Evolutionary conservation across 768 basidiomycete genomes (phyloP).

Genomic region (Nidula microcarpa): DNA sequence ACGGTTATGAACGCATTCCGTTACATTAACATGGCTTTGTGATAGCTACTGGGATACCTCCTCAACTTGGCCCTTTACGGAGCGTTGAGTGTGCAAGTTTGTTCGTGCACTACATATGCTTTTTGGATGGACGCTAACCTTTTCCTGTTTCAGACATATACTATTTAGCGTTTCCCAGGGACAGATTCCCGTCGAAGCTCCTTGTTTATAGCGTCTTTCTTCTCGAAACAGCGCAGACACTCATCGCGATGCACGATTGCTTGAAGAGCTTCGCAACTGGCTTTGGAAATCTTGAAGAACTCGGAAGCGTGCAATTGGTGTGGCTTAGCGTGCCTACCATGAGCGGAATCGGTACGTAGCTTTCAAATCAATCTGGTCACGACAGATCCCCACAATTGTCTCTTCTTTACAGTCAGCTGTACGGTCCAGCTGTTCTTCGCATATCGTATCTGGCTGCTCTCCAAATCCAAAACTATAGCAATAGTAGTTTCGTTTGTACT

Average conservation of each 20-base stretch:
- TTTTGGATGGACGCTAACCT: not conserved
- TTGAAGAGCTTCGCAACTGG: conserved; percentile 17
- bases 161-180: conserved; percentile 20
- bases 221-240: conserved; percentile 20
- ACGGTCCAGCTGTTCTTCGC: conserved; percentile 21
- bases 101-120: conserved; percentile 6
- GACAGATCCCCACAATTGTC: not conserved
- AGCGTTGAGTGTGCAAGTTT: conserved; percentile 20
- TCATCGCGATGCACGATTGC: conserved; percentile 16
- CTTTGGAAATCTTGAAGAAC: conserved; percentile 16
- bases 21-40: not conserved
- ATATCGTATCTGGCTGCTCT: conserved; percentile 13
- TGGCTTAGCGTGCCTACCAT: conserved; percentile 19
- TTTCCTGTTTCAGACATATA: conserved; percentile 13
- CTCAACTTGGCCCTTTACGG: conserved; percentile 18
- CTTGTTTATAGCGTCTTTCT: conserved; percentile 20
- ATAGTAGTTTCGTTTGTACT: not conserved
- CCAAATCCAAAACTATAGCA: conserved; percentile 3
- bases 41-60: conserved; percentile 19
- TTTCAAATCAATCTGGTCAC: not conserved
- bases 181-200: conserved; percentile 14
- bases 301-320: conserved; percentile 15
- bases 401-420: conserved; percentile 12
- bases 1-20: too few relatives aligned
- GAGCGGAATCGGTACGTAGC: conserved; percentile 16